phyloP scores from a whole-genome alignment of 2,329 filamentous ascomycete species.

The Neonectria coccinea region DNA sequence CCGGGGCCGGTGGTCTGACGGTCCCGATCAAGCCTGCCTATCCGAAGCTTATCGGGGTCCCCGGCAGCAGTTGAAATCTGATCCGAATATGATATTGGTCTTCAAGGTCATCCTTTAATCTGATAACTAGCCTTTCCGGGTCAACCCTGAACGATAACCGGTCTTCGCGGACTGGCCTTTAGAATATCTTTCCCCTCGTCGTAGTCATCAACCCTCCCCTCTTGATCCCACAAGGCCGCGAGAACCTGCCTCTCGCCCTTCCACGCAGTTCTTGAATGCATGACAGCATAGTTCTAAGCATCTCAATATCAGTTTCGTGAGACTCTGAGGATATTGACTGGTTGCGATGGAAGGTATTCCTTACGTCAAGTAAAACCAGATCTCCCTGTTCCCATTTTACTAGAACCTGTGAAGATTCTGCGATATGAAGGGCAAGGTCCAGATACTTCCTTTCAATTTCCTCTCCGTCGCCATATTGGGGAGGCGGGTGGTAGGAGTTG shows the following conservation, averaged over 20 bases:
- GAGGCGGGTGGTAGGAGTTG: constrained; percentile 50
- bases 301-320: not conserved
- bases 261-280: constrained; percentile 50
- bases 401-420: constrained; percentile 41
- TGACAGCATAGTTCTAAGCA: constrained; percentile 49
- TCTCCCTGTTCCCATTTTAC: constrained; percentile 48
- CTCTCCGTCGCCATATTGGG: constrained; percentile 46
- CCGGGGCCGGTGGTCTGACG: not conserved
- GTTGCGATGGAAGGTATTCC: constrained; percentile 4
- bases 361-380: constrained; percentile 48
- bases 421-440: constrained; percentile 46
- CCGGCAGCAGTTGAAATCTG: too few relatives aligned
- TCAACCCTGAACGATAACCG: constrained; percentile 6
- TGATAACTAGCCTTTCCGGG: not conserved
- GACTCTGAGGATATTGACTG: not conserved
- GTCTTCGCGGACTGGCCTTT: not conserved
- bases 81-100: too few relatives aligned
- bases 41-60: too few relatives aligned
- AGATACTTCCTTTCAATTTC: constrained; percentile 46
- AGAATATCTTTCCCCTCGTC: constrained; percentile 37
- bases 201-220: constrained; percentile 43
- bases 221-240: constrained; percentile 49
- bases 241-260: constrained; percentile 47
- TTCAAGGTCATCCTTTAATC: too few relatives aligned
- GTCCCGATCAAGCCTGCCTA: not conserved